These are phyloP conservation scores for Reutealis trisperma DNA, from an alignment of 345 rosid genomes.

Conservation along the genomic window DNA sequence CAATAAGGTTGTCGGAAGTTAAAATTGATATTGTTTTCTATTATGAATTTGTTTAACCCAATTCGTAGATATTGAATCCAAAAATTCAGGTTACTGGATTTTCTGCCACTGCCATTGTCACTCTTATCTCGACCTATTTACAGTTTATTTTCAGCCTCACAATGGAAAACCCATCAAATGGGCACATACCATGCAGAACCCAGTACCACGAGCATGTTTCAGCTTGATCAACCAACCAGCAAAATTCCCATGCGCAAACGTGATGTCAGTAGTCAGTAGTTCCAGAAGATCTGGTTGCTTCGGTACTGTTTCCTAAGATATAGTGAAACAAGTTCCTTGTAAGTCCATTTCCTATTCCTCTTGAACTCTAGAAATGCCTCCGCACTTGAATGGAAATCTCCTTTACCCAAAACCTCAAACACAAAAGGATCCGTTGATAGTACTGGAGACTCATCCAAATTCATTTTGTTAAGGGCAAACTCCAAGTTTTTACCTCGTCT, in stretches of 20 bases:
- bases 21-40: no score
- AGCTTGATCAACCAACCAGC: not conserved
- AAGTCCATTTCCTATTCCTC: slow-evolving; percentile 54
- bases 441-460: slow-evolving; percentile 49
- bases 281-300: slow-evolving; percentile 82
- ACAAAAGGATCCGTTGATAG: slow-evolving; percentile 58
- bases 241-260: not conserved
- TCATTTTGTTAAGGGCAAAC: slow-evolving; percentile 56
- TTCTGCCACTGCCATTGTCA: no score
- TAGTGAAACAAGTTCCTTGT: slow-evolving; percentile 52
- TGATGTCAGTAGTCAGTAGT: slow-evolving; percentile 45
- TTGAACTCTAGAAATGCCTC: slow-evolving; percentile 77
- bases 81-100: no score
- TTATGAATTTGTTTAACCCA: no score
- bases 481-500: slow-evolving; percentile 65
- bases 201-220: no score
- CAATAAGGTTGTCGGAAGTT: no score
- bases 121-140: no score
- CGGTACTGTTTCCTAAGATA: slow-evolving; percentile 64
- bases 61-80: no score
- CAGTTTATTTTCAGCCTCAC: no score
- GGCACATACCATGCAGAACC: no score
- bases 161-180: no score
- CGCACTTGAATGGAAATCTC: slow-evolving; percentile 70
- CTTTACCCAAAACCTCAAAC: slow-evolving; percentile 79